Evolutionary conservation across 495 filamentous ascomycete genomes (phyloP).

Genomic region (Baudoinia panamericana): DNA sequence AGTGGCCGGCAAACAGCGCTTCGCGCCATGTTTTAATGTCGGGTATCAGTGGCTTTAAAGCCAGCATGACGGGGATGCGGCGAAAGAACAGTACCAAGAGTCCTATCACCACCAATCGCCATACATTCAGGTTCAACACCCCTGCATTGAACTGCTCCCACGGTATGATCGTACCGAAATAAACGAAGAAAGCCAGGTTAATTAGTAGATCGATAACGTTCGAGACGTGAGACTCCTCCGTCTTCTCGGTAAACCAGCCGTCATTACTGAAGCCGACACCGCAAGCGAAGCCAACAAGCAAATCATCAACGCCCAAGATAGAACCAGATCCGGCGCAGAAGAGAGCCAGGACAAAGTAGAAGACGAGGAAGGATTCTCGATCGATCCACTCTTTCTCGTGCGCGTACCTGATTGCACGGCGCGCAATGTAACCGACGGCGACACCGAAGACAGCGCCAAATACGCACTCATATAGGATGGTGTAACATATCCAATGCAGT

Average conservation of each 20-base stretch:
- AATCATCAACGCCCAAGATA: slow-evolving; percentile 82
- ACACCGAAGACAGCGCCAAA: slow-evolving; percentile 88
- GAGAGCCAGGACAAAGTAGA: slow-evolving; percentile 93
- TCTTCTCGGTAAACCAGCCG: slow-evolving; percentile 97
- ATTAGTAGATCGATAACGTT: slow-evolving; percentile 97
- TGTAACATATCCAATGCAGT: slow-evolving; percentile 78
- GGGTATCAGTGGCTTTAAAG: slow-evolving; percentile 82
- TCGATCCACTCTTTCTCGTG: slow-evolving; percentile 81
- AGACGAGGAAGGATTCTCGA: slow-evolving; percentile 92
- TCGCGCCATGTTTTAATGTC: slow-evolving; percentile 98
- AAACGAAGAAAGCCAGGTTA: slow-evolving; percentile 97
- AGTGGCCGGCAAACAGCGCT: slow-evolving; percentile 93
- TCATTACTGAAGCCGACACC: slow-evolving; percentile 98
- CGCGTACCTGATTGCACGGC: slow-evolving; percentile 81
- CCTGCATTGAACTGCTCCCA: slow-evolving; percentile 75
- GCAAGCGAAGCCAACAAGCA: slow-evolving; percentile 90
- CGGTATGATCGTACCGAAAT: slow-evolving; percentile 90
- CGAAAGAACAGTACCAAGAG: slow-evolving; percentile 91
- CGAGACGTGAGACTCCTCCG: slow-evolving; percentile 94
- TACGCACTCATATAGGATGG: slow-evolving; percentile 91
- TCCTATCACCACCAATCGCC: slow-evolving; percentile 80
- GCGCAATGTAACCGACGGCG: slow-evolving; percentile 69
- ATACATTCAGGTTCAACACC: slow-evolving; percentile 59
- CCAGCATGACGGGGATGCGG: slow-evolving; percentile 89
- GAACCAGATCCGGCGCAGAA: slow-evolving; percentile 94